These are phyloP conservation scores for Solanum etuberosum DNA, from an alignment of 257 asterid species.

Conservation along the genomic window DNA sequence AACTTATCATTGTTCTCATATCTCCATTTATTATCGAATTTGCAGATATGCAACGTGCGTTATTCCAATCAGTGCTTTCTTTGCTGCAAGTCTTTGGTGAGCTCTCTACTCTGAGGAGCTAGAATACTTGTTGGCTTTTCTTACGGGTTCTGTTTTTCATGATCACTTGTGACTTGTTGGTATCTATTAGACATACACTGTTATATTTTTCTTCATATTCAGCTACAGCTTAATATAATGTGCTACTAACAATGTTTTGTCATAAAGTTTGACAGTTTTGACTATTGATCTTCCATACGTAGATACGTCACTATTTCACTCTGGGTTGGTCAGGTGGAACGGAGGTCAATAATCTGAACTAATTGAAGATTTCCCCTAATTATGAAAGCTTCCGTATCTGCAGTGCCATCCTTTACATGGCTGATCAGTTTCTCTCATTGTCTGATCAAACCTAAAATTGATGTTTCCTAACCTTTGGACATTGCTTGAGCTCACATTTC, in stretches of 20 bases:
- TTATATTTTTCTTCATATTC: neutral
- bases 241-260: neutral
- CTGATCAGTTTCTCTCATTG: neutral
- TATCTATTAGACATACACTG: neutral
- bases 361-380: neutral
- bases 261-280: neutral
- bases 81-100: constrained; percentile 85
- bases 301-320: neutral
- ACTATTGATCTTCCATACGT: neutral
- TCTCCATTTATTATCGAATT: constrained; percentile 10
- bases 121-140: neutral
- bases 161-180: neutral
- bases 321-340: neutral
- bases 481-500: neutral
- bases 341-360: neutral
- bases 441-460: neutral
- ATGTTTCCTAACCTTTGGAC: neutral
- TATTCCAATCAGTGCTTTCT: constrained; percentile 92
- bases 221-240: neutral
- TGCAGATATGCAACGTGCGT: constrained; percentile 97
- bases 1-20: neutral
- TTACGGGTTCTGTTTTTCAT: neutral
- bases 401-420: neutral
- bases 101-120: constrained; percentile 6
- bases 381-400: neutral